Evolutionary conservation across 2,329 filamentous ascomycete genomes (phyloP).

Genomic region (Fonsecaea erecta): DNA sequence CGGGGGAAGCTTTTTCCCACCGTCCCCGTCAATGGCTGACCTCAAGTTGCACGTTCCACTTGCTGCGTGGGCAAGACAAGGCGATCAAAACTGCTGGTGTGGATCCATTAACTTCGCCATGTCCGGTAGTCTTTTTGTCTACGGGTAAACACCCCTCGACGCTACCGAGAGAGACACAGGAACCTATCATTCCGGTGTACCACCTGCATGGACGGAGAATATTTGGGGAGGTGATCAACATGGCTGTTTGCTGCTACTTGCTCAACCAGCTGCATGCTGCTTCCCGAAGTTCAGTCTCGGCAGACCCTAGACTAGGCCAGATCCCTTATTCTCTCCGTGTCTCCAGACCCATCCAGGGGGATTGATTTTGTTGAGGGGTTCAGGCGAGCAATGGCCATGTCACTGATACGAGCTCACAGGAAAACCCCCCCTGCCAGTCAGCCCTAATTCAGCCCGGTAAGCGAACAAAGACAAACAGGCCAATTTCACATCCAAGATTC

Average conservation of each 20-base stretch:
- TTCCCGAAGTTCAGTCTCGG: neutral
- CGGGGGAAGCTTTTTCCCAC: neutral
- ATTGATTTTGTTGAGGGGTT: neutral
- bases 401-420: neutral
- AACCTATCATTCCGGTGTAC: neutral
- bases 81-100: neutral
- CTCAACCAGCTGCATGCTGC: neutral
- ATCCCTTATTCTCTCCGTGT: neutral
- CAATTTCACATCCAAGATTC: neutral
- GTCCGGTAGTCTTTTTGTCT: slow-evolving; percentile 2
- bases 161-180: neutral
- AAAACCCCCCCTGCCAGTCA: neutral
- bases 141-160: neutral
- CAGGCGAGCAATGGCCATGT: neutral
- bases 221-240: neutral
- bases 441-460: neutral
- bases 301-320: neutral
- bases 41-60: neutral
- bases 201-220: neutral
- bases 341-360: neutral
- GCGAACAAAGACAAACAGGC: neutral
- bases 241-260: neutral
- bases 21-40: neutral
- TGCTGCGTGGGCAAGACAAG: neutral
- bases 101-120: neutral